These are phyloP conservation scores for Alternaria brassicicola DNA, from an alignment of 2,329 filamentous ascomycete species.

Conservation along the genomic window DNA sequence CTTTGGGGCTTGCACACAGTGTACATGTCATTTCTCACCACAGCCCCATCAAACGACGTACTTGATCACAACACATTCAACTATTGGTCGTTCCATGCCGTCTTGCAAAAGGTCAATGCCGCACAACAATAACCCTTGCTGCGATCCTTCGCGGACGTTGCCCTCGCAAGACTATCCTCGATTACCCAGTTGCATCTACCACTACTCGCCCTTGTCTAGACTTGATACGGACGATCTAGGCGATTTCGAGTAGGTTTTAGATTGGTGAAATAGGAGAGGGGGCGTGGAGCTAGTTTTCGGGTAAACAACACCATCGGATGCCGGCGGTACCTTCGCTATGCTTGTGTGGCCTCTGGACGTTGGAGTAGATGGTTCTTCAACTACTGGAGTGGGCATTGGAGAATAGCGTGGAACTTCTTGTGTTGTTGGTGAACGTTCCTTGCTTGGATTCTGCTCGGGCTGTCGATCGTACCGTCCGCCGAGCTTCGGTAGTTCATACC, in stretches of 20 bases:
- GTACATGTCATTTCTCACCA: not conserved
- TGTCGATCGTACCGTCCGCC: not conserved
- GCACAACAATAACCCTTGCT: not conserved
- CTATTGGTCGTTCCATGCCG: not conserved
- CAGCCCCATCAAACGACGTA: not conserved
- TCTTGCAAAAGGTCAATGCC: not conserved
- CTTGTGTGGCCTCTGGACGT: not conserved
- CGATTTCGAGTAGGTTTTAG: not conserved
- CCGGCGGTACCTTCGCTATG: not conserved
- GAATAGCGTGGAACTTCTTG: conserved; percentile 1
- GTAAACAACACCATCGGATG: not conserved
- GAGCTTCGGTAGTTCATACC: not conserved
- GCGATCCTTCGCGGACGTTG: not conserved
- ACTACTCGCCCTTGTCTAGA: conserved; percentile 11
- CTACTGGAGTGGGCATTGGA: conserved; percentile 3
- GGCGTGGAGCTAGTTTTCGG: not conserved
- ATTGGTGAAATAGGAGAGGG: not conserved
- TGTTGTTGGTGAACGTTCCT: not conserved
- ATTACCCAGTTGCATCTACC: not conserved
- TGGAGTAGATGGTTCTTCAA: conserved; percentile 6
- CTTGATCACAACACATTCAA: not conserved
- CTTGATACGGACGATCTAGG: conserved; percentile 16
- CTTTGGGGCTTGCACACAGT: not conserved
- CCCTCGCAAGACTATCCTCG: conserved; percentile 8
- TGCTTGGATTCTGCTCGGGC: not conserved